Conservation (phyloP, 441 rosid genomes). For the Mallotus japonicus region DNA sequence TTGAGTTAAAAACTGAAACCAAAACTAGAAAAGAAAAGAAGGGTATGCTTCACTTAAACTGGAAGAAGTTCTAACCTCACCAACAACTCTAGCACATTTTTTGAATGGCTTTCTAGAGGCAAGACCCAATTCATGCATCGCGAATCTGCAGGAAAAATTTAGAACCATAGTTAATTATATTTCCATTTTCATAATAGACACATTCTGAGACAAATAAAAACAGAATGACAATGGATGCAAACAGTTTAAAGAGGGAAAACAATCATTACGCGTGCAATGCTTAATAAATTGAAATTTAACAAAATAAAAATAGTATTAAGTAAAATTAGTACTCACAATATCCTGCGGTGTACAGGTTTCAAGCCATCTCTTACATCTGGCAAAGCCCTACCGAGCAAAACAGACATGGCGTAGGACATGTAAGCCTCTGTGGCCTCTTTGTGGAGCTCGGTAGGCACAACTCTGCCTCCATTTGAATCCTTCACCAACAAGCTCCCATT, state of each 20-base stretch:
- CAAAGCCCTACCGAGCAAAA: constrained; percentile 86
- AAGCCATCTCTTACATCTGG: constrained; percentile 92
- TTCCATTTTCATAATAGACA: background rate
- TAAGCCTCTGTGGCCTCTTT: constrained; percentile 90
- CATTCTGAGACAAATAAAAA: background rate
- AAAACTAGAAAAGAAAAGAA: background rate
- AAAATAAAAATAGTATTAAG: background rate
- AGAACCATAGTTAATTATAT: background rate
- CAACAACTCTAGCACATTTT: constrained; percentile 99
- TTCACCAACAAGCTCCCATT: constrained; percentile 44
- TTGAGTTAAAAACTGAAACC: background rate
- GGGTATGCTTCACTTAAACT: background rate
- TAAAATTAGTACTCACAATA: constrained; percentile 47
- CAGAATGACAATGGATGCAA: background rate
- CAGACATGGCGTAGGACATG: constrained; percentile 89
- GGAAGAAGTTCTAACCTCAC: constrained; percentile 59
- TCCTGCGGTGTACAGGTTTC: constrained; percentile 91
- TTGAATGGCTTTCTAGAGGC: constrained; percentile 85
- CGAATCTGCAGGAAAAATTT: constrained; percentile 50
- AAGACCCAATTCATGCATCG: constrained; percentile 96
- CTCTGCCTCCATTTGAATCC: constrained; percentile 33
- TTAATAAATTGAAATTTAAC: background rate
- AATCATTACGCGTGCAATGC: no score
- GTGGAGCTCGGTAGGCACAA: constrained; percentile 72
- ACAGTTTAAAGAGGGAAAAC: background rate